These are phyloP conservation scores for Protomyces pachydermus DNA, from an alignment of 1,139 yeast species.

Conservation along the genomic window DNA sequence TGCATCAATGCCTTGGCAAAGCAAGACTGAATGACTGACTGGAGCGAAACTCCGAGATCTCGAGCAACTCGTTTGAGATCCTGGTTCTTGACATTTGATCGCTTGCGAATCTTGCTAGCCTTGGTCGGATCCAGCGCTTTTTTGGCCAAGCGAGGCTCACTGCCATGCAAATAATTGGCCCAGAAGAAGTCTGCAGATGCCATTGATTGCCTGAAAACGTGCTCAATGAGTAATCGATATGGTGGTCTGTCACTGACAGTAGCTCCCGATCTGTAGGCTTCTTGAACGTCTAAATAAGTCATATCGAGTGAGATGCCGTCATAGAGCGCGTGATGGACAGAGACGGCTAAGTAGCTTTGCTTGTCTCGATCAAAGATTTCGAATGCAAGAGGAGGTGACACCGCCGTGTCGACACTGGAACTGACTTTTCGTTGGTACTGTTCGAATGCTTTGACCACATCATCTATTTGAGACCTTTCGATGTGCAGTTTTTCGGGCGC, in stretches of 20 bases:
- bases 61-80: not conserved
- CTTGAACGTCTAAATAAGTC: constrained; percentile 3
- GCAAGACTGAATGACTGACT: constrained; percentile 32
- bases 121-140: not conserved
- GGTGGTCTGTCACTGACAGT: not conserved
- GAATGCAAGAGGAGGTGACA: not conserved
- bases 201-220: not conserved
- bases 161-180: not conserved
- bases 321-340: constrained; percentile 32
- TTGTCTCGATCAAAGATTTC: constrained; percentile 2
- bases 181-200: not conserved
- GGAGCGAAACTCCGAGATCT: constrained; percentile 30
- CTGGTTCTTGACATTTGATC: constrained; percentile 1
- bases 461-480: not conserved
- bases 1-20: constrained; percentile 31
- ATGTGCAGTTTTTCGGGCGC: not conserved
- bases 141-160: not conserved
- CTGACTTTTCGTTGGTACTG: not conserved
- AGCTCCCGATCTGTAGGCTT: not conserved
- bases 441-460: not conserved
- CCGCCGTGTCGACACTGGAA: not conserved
- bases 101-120: not conserved
- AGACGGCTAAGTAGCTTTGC: constrained; percentile 27
- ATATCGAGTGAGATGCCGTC: constrained; percentile 9
- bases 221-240: constrained; percentile 7